Evolutionary conservation across 257 asterid genomes (phyloP).

Genomic region (Agastache rugosa): DNA sequence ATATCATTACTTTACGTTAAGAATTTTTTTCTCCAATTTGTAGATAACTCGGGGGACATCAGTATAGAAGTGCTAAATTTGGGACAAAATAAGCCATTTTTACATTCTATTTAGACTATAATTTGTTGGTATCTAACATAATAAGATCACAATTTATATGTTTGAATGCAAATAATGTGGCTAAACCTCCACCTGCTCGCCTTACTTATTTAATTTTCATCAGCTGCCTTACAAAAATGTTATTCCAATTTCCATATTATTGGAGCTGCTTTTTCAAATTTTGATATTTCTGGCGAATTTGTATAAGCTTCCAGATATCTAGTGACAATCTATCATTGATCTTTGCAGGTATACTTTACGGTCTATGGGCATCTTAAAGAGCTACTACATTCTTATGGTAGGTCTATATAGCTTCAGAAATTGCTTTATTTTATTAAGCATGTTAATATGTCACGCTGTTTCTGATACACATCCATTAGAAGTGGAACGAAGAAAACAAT

Average conservation of each 20-base stretch:
- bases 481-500: conserved; percentile 16
- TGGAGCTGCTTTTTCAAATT: conserved; percentile 1
- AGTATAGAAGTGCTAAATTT: not conserved
- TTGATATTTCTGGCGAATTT: not conserved
- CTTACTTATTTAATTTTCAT: not conserved
- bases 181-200: conserved; percentile 17
- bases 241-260: not conserved
- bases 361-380: conserved; percentile 92
- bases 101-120: not conserved
- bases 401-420: conserved; percentile 29
- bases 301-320: not conserved
- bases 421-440: conserved; percentile 2
- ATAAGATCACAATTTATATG: not conserved
- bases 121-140: not conserved
- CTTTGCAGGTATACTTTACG: conserved; percentile 88
- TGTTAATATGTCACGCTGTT: conserved; percentile 1
- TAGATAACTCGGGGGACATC: not conserved
- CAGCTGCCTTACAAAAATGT: not conserved
- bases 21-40: not conserved
- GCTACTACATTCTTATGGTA: conserved; percentile 72
- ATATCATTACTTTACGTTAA: not conserved
- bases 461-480: conserved; percentile 7
- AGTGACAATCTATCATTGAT: conserved; percentile 14
- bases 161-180: not conserved
- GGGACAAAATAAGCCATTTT: not conserved